phyloP scores from a whole-genome alignment of 2,329 filamentous ascomycete genomes.

The Eutypa lata region DNA sequence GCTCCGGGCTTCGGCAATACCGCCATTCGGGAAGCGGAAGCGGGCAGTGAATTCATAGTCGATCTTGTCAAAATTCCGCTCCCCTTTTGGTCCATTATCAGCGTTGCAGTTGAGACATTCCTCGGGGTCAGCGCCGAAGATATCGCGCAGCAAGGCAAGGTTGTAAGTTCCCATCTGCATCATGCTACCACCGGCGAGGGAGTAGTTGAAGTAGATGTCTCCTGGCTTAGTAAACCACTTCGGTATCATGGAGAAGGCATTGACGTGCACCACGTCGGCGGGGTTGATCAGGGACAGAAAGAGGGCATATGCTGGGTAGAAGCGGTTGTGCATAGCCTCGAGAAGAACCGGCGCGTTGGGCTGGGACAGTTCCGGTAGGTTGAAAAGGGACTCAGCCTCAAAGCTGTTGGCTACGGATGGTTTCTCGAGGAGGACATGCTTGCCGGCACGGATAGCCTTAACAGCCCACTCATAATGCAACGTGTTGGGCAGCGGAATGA shows the following conservation, averaged over 20 bases:
- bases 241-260: constrained; percentile 19
- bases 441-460: constrained; percentile 35
- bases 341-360: constrained; percentile 34
- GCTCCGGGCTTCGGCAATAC: constrained; percentile 28
- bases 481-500: constrained; percentile 35
- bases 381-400: constrained; percentile 33
- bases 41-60: constrained; percentile 32
- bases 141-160: constrained; percentile 33
- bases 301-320: constrained; percentile 34
- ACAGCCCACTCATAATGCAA: constrained; percentile 36
- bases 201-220: constrained; percentile 1
- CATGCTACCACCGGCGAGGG: constrained; percentile 8
- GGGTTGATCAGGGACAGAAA: constrained; percentile 29
- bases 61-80: constrained; percentile 28
- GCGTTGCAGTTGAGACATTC: constrained; percentile 35
- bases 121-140: constrained; percentile 37
- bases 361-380: constrained; percentile 22
- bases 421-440: constrained; percentile 46
- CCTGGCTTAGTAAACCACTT: constrained; percentile 13
- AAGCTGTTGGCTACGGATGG: constrained; percentile 34
- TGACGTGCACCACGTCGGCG: constrained; percentile 23
- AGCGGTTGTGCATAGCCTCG: constrained; percentile 41
- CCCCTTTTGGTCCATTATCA: constrained; percentile 22
- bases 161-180: constrained; percentile 41
- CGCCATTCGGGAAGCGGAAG: constrained; percentile 38